phyloP scores from a whole-genome alignment of 352 stramenopile species.

The Phytophthora sp. region DNA sequence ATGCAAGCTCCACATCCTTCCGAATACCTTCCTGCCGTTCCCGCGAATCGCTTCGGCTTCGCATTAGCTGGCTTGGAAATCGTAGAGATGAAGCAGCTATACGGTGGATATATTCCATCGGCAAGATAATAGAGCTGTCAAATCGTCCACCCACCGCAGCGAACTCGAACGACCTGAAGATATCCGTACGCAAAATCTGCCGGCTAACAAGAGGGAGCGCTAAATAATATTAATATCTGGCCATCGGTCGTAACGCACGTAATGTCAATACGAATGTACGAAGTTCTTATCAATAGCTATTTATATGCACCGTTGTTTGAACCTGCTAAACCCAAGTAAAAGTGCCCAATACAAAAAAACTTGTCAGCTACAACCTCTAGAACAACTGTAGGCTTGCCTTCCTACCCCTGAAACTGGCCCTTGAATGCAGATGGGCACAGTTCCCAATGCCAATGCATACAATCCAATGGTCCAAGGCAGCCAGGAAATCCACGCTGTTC shows the following conservation, averaged over 20 bases:
- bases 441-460: constrained; percentile 1
- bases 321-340: background rate
- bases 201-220: background rate
- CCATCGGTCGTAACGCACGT: background rate
- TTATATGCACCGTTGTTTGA: background rate
- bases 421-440: background rate
- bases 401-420: too few relatives aligned
- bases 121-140: background rate
- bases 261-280: too few relatives aligned
- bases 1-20: background rate
- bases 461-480: background rate
- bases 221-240: background rate
- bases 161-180: background rate
- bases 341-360: background rate
- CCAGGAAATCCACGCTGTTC: background rate
- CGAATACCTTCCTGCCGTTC: background rate
- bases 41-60: background rate
- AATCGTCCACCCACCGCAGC: background rate
- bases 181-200: background rate
- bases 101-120: background rate
- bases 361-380: background rate
- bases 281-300: too few relatives aligned
- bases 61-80: background rate
- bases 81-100: background rate
- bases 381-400: background rate